A percentile compares a stretch with the other conserved stretches of the same genome.
phyloP scores from a whole-genome alignment of 768 basidiomycete genomes.

The Royoungia palumana region DNA sequence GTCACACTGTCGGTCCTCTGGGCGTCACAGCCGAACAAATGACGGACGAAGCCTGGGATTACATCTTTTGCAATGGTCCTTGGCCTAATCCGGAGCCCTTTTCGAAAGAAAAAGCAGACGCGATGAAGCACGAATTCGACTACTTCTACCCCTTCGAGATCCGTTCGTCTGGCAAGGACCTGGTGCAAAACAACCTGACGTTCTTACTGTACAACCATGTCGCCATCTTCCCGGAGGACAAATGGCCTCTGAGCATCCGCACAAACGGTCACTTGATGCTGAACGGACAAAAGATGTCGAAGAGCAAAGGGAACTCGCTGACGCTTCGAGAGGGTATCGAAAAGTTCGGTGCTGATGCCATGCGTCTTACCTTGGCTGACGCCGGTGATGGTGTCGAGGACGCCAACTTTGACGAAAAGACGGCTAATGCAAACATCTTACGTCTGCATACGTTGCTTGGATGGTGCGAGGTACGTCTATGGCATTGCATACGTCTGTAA shows the following conservation, averaged over 20 bases:
- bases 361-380: conserved; percentile 87
- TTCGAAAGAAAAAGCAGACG: conserved; percentile 72
- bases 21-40: conserved; percentile 87
- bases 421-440: conserved; percentile 94
- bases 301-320: conserved; percentile 93
- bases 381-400: conserved; percentile 97
- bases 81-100: conserved; percentile 69
- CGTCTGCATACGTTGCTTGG: conserved; percentile 84
- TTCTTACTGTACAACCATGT: conserved; percentile 94
- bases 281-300: conserved; percentile 99
- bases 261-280: conserved; percentile 95
- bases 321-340: conserved; percentile 83
- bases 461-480: conserved; percentile 84
- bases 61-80: conserved; percentile 76
- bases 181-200: conserved; percentile 92
- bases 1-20: conserved; percentile 73
- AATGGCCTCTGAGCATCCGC: conserved; percentile 90
- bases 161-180: conserved; percentile 96
- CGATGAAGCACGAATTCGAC: conserved; percentile 84
- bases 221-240: conserved; percentile 84
- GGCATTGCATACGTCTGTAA: neutral
- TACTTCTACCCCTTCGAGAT: conserved; percentile 99
- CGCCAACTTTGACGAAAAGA: conserved; percentile 98
- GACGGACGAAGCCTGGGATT: conserved; percentile 98
- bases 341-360: conserved; percentile 98